phyloP scores from a whole-genome alignment of 2,329 filamentous ascomycete genomes.

The Monilinia vaccinii-corymbosi region DNA sequence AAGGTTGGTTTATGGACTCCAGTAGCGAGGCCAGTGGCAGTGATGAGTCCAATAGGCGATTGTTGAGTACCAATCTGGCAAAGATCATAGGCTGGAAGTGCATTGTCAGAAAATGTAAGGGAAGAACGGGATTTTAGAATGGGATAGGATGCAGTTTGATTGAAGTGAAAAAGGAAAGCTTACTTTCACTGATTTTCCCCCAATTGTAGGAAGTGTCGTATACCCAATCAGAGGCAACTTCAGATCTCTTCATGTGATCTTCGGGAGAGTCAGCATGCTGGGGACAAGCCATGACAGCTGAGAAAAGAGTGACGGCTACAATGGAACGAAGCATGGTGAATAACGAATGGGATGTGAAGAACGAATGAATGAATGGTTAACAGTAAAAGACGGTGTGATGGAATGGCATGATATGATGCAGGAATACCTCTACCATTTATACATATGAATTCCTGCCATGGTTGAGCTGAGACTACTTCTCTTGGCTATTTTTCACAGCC shows the following conservation, averaged over 20 bases:
- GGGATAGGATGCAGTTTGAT: not conserved
- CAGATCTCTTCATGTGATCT: conserved; percentile 11
- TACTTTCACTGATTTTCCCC: conserved; percentile 31
- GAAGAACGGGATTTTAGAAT: not conserved
- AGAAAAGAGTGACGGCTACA: conserved; percentile 8
- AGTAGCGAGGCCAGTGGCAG: conserved; percentile 34
- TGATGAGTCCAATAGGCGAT: conserved; percentile 37
- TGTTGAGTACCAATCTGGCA: conserved; percentile 44
- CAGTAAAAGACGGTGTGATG: not conserved
- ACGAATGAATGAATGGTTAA: not conserved
- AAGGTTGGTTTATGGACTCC: conserved; percentile 34
- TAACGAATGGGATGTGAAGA: not conserved
- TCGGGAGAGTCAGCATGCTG: conserved; percentile 14
- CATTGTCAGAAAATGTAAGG: not conserved
- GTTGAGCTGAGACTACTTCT: not conserved
- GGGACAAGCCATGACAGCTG: conserved; percentile 18
- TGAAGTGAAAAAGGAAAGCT: conserved; percentile 1
- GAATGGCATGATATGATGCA: not conserved
- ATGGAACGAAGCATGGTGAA: not conserved
- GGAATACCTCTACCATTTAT: not conserved
- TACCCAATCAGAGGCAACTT: conserved; percentile 22
- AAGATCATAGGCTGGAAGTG: conserved; percentile 31
- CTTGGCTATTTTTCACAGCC: not conserved
- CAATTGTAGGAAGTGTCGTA: conserved; percentile 35
- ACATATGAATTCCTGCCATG: not conserved